Base-by-base conservation (phyloP, 805 yeast genomes). In the Yamadazyma insecticola region DNA sequence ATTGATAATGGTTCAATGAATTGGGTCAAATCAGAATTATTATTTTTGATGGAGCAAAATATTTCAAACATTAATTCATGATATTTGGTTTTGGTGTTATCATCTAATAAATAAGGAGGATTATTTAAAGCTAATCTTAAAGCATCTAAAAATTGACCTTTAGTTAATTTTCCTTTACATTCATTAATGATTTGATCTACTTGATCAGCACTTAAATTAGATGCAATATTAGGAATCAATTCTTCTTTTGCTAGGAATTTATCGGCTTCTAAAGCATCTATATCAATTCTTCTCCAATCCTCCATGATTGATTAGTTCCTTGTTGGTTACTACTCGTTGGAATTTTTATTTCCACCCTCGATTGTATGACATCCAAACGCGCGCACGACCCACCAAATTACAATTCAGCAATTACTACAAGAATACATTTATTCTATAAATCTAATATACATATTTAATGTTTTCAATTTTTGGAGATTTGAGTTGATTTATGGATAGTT, bases 251-350 rank as follows among this genome's bases (percentile, higher is more conserved):
- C 68, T 40, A 84, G 57, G 47, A 76, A 78, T 45, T 72, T 74
- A 28, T 89, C 96, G 3, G 95, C 84, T 51, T 89, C 96, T 43
- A 78, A 78, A 12, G 87, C 84, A 58, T 92, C 97, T 32, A 92
- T 79, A 56, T 92, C 96, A 47, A 90, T 86, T 72, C 92, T 78
- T 74, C 98, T 82, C 95, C 95, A 84, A 52, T 81, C 88, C 39
- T 74, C 79, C 76, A 76, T 74, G 20, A 24, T 26, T 26, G 26
- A 13, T n/a, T n/a, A n/a, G n/a, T n/a, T n/a, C n/a, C n/a, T n/a
- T n/a, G n/a, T n/a, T n/a, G n/a, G n/a, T n/a, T n/a, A n/a, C n/a
- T n/a, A n/a, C n/a, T n/a, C n/a, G n/a, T n/a, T n/a, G n/a, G n/a
- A n/a, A n/a, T n/a, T n/a, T n/a, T n/a, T n/a, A n/a, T n/a, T n/a